Base-by-base conservation (phyloP, 805 yeast species). In the Brettanomyces sp. region DNA sequence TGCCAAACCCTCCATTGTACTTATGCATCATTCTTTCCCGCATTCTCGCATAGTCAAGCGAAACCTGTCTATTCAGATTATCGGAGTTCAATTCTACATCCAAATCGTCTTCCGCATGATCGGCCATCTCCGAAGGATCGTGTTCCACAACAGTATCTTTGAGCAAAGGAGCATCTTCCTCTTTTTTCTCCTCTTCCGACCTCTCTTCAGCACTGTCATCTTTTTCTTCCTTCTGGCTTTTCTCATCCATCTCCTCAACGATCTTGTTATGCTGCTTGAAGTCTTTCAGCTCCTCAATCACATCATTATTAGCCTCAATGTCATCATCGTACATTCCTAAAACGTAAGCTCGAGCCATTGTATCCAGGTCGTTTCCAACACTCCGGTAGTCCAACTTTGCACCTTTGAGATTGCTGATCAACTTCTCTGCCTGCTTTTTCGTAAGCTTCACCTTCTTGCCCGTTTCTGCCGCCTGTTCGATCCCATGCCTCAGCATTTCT, bases 241-340 rank as follows among this genome's bases (percentile, higher is more conserved):
- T 51, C 3, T 49, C 47, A 4, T 45, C 45, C 52, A 62, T 60
- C 1, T 63, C 51, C 42, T 76, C 77, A 3, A 76, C 72, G 47
- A 70, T 62, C 45, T 64, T 58, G 53, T 80, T 80, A 45, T 79
- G 69, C 3, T 51, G 55, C 51, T 74, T 73, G 54, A 81, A 79
- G 56, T 81, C 87, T 11, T 65, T 70, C 9, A 80, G 45, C 45
- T 69, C 64, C 49, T 76, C 75, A 21, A 81, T 72, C 0, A 81
- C 72, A 0, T 85, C 85, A 4, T 18, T 34, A 42, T 72, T 70
- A 0, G 79, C 74, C 23, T 64, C 69, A 8, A 75, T 60, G 52
- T 80, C 85, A 49, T 77, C 85, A 54, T 80, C 84, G 54, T 77
- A 79, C 51, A 74, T 58, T 1, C 85, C 86, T 22, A 69, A 52